Base-by-base conservation (phyloP, 2,329 filamentous ascomycete genomes). In the Anisogramma anomala region DNA sequence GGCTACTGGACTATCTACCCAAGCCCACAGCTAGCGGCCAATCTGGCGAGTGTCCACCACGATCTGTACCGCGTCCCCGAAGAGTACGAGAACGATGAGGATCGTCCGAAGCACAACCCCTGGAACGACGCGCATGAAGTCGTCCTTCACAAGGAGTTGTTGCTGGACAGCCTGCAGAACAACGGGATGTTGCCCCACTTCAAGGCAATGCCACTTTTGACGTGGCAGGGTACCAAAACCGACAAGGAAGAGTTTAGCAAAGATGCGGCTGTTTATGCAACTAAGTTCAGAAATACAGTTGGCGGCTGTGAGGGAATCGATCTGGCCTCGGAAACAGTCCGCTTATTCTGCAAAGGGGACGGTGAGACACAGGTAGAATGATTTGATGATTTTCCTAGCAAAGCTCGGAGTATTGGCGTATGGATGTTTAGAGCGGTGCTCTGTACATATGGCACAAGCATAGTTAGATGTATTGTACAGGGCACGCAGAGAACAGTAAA, bases 1-100 rank as follows among this genome's bases (percentile, higher is more conserved):
- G 84, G 83, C 10, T 94, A 93, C 60, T 77, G 74, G 51, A 77
- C 84, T 39, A 61, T 94, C 1, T 94, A 94, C 54, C 89, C 89
- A 0, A 74, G 77, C 27, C 67, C 74, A 15, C 60, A 63, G 48
- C 71, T 58, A 36, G 69, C 55, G 28, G 65, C 52, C 17, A 65
- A 74, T 4, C 63, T 94, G 10, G 76, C 77, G n/a, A 82, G 78
- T 0, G 65, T 89, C 1, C 88, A 95, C 58, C 76, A 72, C 45
- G 88, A 95, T 49, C 63, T 93, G 4, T 78, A 77, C 45, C 72
- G 75, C 28, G 55, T 69, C 2, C 87, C 87, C 0, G 86, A 94
- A 58, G 88, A 80, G 52, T 78, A 74, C 46, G 51, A 59, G 34
- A 39, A 39, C 14, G 53, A 51, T 49, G 27, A 45, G 51, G 39